These are phyloP conservation scores for Tuctoria greenei DNA, from an alignment of 176 grass and related monocot genomes.

Conservation along the genomic window DNA sequence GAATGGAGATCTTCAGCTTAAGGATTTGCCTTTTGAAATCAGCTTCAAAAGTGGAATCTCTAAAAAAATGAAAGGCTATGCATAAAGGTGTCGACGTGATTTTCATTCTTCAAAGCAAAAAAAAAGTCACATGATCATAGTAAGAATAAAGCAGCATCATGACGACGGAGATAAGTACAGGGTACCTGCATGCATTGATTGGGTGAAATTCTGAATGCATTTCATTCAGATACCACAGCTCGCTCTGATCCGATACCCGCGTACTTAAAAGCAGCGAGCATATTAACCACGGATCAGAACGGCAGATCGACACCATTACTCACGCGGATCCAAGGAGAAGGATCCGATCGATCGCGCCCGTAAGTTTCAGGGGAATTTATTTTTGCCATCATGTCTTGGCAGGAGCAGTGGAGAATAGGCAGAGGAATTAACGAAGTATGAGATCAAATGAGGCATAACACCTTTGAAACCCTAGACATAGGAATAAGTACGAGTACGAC, in stretches of 20 bases:
- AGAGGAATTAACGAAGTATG: no score
- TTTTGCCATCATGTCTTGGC: conserved; percentile 23
- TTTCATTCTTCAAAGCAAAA: background rate
- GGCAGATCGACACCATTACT: conserved; percentile 9
- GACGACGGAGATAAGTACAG: background rate
- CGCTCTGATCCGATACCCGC: background rate
- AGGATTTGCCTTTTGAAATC: conserved; percentile 49
- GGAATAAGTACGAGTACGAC: no score
- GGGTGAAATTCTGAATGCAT: background rate
- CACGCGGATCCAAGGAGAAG: conserved; percentile 15
- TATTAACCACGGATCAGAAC: conserved; percentile 11
- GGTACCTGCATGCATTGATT: background rate
- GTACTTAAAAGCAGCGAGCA: conserved; percentile 9
- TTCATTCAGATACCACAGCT: background rate
- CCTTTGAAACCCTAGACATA: no score
- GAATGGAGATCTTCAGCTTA: conserved; percentile 18
- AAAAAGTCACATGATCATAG: background rate
- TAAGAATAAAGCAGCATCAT: background rate
- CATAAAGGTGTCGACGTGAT: background rate
- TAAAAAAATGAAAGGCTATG: conserved; percentile 28
- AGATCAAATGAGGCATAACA: no score
- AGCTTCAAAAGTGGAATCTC: conserved; percentile 1
- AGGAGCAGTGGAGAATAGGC: background rate
- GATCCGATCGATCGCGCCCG: background rate
- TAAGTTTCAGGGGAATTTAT: conserved; percentile 21